Evolutionary conservation across 1,139 yeast species (phyloP).

Genomic region (Ogataea hybrid): DNA sequence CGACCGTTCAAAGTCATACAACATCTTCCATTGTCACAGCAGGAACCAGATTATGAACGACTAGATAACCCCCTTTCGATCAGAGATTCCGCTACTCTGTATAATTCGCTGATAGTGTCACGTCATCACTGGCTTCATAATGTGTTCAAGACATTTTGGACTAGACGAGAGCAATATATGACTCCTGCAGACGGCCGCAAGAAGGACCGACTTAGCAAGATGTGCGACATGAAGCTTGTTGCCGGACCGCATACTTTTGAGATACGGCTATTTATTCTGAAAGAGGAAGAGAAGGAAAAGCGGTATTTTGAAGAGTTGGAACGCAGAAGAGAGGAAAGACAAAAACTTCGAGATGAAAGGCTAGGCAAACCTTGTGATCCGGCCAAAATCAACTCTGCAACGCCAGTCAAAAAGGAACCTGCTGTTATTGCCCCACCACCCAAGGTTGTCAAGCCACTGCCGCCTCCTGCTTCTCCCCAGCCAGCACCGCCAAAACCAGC

Average conservation of each 20-base stretch:
- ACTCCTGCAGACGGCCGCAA: conserved; percentile 36
- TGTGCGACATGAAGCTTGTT: conserved; percentile 70
- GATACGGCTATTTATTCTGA: conserved; percentile 72
- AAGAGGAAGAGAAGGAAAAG: conserved; percentile 58
- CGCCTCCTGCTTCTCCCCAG: neutral
- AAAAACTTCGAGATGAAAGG: conserved; percentile 22
- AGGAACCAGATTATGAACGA: conserved; percentile 57
- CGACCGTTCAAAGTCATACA: conserved; percentile 69
- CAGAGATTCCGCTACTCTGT: conserved; percentile 70
- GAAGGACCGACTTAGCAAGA: conserved; percentile 84
- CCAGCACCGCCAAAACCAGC: conserved; percentile 4
- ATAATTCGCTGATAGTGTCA: conserved; percentile 72
- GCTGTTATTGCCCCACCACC: neutral
- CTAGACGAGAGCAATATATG: conserved; percentile 55
- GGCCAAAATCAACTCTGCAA: neutral
- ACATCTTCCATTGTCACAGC: conserved; percentile 68
- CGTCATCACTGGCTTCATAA: conserved; percentile 62
- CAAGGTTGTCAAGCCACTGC: neutral
- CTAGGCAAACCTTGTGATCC: conserved; percentile 4
- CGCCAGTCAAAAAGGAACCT: conserved; percentile 3
- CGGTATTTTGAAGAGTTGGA: conserved; percentile 36
- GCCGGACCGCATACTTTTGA: conserved; percentile 86
- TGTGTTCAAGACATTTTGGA: conserved; percentile 81
- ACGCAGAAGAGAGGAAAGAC: conserved; percentile 34
- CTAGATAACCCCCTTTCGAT: conserved; percentile 66